phyloP scores from a whole-genome alignment of 345 rosid species.

The Citrus glauca region DNA sequence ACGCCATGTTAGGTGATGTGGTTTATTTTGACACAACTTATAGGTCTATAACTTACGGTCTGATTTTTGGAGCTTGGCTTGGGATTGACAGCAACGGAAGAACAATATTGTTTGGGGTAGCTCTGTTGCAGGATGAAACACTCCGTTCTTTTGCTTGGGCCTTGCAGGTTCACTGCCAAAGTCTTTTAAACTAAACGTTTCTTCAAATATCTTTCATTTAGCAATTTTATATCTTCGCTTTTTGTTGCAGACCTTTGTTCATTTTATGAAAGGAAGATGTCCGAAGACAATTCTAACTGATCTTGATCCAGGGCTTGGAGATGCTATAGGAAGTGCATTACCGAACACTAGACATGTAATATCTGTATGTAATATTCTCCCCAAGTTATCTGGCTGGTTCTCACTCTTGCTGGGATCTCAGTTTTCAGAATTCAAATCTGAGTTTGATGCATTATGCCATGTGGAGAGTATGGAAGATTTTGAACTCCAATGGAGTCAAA shows the following conservation, averaged over 20 bases:
- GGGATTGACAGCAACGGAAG: slow-evolving; percentile 41
- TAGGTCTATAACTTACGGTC: slow-evolving; percentile 33
- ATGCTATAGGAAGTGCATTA: slow-evolving; percentile 37
- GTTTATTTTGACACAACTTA: slow-evolving; percentile 38
- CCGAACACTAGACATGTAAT: slow-evolving; percentile 40
- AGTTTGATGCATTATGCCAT: slow-evolving; percentile 36
- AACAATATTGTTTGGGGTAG: slow-evolving; percentile 37
- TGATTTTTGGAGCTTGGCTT: slow-evolving; percentile 40
- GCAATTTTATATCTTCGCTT: background rate
- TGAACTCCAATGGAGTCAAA: slow-evolving; percentile 38
- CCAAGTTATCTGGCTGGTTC: slow-evolving; percentile 46
- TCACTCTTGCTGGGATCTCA: slow-evolving; percentile 31
- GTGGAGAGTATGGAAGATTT: slow-evolving; percentile 38
- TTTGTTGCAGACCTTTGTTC: slow-evolving; percentile 28
- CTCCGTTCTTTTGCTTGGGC: slow-evolving; percentile 38
- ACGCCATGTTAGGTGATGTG: slow-evolving; percentile 34
- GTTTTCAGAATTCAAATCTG: slow-evolving; percentile 35
- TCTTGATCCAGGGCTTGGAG: slow-evolving; percentile 36
- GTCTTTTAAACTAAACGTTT: background rate
- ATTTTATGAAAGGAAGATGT: slow-evolving; percentile 41
- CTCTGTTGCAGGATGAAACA: slow-evolving; percentile 38
- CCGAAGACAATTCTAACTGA: slow-evolving; percentile 43
- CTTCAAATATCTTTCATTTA: background rate
- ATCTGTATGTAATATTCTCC: slow-evolving; percentile 30
- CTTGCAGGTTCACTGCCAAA: slow-evolving; percentile 30